Conservation (phyloP, 1,139 yeast genomes). For the Protomyces lactucae-debilis region DNA sequence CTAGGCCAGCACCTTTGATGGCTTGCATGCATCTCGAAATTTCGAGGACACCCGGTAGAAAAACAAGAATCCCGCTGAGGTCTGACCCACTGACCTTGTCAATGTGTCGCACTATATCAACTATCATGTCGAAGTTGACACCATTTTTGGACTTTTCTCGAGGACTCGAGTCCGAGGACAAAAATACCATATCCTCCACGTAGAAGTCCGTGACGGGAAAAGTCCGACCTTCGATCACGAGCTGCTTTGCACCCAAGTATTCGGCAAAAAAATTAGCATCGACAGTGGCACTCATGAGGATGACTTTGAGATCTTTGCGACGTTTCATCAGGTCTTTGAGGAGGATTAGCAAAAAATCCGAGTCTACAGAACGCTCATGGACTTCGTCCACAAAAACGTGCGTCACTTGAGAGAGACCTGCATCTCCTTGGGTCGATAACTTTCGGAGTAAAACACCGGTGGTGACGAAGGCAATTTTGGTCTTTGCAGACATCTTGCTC, state of each 20-base stretch:
- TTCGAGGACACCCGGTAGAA: slow-evolving; percentile 88
- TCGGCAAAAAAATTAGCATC: slow-evolving; percentile 61
- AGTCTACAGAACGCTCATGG: slow-evolving; percentile 88
- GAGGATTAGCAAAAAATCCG: slow-evolving; percentile 76
- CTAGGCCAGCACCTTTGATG: slow-evolving; percentile 35
- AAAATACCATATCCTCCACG: slow-evolving; percentile 52
- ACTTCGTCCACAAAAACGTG: slow-evolving; percentile 85
- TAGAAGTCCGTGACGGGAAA: slow-evolving; percentile 79
- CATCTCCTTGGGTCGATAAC: slow-evolving; percentile 50
- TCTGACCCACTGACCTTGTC: slow-evolving; percentile 47
- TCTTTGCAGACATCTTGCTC: slow-evolving; percentile 54
- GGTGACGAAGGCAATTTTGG: slow-evolving; percentile 79
- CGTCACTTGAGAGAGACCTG: slow-evolving; percentile 50
- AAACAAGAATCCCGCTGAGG: slow-evolving; percentile 71
- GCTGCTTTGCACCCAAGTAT: slow-evolving; percentile 45
- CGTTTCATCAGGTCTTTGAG: slow-evolving; percentile 42
- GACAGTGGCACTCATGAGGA: slow-evolving; percentile 94
- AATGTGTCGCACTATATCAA: slow-evolving; percentile 51
- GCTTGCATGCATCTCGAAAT: slow-evolving; percentile 56
- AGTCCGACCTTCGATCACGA: slow-evolving; percentile 86
- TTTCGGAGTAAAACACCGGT: slow-evolving; percentile 87
- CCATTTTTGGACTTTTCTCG: slow-evolving; percentile 40
- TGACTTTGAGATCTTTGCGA: slow-evolving; percentile 47
- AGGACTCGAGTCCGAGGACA: slow-evolving; percentile 28
- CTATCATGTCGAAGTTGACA: slow-evolving; percentile 68